Conservation (phyloP, 208 protist genomes). For the Leishmania guyanensis region DNA sequence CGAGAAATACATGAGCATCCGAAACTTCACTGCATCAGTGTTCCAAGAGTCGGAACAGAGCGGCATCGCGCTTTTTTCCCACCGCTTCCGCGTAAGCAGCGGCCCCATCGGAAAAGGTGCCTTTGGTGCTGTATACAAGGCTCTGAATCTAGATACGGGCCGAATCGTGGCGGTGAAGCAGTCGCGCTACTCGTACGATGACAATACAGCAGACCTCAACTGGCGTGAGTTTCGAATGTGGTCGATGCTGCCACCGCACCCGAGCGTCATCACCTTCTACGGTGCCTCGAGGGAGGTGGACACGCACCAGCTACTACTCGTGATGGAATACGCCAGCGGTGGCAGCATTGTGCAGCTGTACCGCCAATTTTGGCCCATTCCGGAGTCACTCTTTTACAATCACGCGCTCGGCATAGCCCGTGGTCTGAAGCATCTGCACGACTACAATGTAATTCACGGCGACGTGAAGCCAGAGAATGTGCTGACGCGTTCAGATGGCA, state of each 20-base stretch:
- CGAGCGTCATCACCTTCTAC: conserved; percentile 70
- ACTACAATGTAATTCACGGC: conserved; percentile 69
- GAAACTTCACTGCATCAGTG: conserved; percentile 61
- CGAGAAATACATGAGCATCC: conserved; percentile 17
- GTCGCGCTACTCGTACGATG: conserved; percentile 50
- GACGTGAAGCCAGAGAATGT: conserved; percentile 82
- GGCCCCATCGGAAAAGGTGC: conserved; percentile 62
- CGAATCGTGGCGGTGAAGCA: conserved; percentile 69
- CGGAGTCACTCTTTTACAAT: conserved; percentile 47
- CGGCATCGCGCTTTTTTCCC: conserved; percentile 38
- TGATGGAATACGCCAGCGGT: conserved; percentile 69
- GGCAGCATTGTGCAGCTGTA: conserved; percentile 63
- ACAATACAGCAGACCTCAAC: conserved; percentile 43
- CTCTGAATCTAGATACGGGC: conserved; percentile 66
- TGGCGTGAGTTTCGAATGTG: conserved; percentile 63
- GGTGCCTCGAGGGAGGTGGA: conserved; percentile 61
- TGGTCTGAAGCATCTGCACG: conserved; percentile 76
- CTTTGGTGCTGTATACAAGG: conserved; percentile 69
- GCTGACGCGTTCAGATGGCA: conserved; percentile 68
- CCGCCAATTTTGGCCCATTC: conserved; percentile 52
- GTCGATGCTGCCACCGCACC: conserved; percentile 62
- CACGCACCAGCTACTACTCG: conserved; percentile 63
- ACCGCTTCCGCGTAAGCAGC: conserved; percentile 62
- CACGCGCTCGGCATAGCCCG: conserved; percentile 58
- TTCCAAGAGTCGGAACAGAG: conserved; percentile 39